Percentiles rank a stretch among this genome's conserved stretches.
These are phyloP conservation scores for Sclerotinia sclerotiorum DNA, from an alignment of 2,329 filamentous ascomycete genomes.

Conservation along the genomic window DNA sequence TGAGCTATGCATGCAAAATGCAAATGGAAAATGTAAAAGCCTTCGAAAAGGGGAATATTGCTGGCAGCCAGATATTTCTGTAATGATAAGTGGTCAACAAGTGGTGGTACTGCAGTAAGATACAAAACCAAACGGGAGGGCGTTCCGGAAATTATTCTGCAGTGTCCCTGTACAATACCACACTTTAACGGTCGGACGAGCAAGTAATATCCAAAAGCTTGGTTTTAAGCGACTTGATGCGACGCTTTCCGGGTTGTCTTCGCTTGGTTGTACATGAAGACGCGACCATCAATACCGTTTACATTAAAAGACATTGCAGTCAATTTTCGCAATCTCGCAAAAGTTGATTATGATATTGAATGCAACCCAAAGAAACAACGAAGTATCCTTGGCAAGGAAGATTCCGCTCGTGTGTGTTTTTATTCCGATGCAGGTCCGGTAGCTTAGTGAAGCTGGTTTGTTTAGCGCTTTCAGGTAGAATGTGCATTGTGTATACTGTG, in stretches of 20 bases:
- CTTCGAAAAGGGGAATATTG: slow-evolving; percentile 16
- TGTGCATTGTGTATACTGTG: not conserved
- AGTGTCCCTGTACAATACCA: slow-evolving; percentile 1
- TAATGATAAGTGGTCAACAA: not conserved
- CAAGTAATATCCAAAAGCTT: not conserved
- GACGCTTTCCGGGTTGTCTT: not conserved
- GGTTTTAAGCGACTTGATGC: slow-evolving; percentile 1
- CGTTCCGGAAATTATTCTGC: slow-evolving; percentile 2
- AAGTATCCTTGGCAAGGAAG: not conserved
- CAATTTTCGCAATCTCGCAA: not conserved
- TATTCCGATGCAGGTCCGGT: slow-evolving; percentile 5
- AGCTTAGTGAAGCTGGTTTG: not conserved
- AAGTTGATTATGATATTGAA: not conserved
- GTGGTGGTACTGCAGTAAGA: not conserved
- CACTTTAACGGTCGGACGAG: not conserved
- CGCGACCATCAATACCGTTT: not conserved
- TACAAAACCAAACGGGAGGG: not conserved
- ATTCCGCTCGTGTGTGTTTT: not conserved
- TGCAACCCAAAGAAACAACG: not conserved
- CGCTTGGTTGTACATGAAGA: not conserved
- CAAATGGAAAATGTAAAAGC: slow-evolving; percentile 13
- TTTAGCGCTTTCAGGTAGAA: not conserved
- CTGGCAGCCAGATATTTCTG: not conserved
- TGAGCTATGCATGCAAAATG: not conserved
- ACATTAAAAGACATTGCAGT: not conserved